Percentiles rank a stretch among this genome's conserved stretches.
Evolutionary conservation across 73 alveolate genomes (phyloP).

Genomic region (Tetrahymena thermophila): DNA sequence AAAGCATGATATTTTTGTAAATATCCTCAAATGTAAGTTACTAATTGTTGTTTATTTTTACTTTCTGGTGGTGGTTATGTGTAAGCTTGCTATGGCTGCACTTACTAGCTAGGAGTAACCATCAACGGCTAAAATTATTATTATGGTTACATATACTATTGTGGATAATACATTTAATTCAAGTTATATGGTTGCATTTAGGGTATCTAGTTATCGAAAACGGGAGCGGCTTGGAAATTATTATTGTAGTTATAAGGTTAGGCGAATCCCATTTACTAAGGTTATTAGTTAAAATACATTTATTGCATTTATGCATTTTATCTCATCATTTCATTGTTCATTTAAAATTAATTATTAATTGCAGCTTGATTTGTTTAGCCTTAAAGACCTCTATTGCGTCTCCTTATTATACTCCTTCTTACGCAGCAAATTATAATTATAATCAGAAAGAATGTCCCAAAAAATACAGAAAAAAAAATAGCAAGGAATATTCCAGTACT

Average conservation of each 20-base stretch:
- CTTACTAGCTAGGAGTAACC: neutral
- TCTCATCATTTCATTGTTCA: neutral
- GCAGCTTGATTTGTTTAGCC: neutral
- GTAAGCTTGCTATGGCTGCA: neutral
- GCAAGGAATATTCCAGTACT: neutral
- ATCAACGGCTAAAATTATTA: neutral
- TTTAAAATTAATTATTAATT: too few species aligned
- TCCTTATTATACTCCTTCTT: neutral
- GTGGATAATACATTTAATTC: neutral
- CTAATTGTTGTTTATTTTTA: neutral
- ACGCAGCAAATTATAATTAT: neutral
- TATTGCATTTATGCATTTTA: neutral
- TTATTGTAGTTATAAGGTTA: neutral
- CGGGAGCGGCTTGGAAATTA: neutral
- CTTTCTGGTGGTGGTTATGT: neutral
- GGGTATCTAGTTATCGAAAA: neutral
- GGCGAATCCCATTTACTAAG: neutral
- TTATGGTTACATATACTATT: neutral
- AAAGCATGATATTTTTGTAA: too few species aligned
- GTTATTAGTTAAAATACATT: neutral
- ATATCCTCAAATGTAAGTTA: neutral
- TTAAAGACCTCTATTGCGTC: neutral
- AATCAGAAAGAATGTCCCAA: neutral
- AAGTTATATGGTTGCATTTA: neutral
- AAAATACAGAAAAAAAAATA: neutral